Percentiles rank a stretch among this genome's conserved stretches.
phyloP scores from a whole-genome alignment of 108 stramenopile genomes.

The Schizochytrium sp. region DNA sequence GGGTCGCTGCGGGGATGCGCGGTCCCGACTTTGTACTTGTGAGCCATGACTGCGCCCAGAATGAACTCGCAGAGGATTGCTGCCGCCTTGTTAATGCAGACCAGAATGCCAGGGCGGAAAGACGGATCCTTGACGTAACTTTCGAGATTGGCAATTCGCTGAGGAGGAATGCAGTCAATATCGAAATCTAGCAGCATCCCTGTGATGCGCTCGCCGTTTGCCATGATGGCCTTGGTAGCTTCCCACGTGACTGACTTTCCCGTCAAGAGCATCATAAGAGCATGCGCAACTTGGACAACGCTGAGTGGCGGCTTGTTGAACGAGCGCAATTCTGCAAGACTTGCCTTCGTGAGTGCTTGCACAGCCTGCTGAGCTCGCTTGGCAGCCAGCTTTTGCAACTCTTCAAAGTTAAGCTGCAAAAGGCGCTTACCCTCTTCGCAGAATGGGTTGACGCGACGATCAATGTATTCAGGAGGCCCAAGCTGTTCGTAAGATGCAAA shows the following conservation, averaged over 20 bases:
- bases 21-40: neutral
- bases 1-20: slow-evolving; percentile 18
- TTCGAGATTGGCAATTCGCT: slow-evolving; percentile 22
- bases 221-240: neutral
- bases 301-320: slow-evolving; percentile 22
- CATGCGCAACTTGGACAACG: slow-evolving; percentile 25
- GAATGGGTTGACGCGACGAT: neutral
- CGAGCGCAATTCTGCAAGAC: slow-evolving; percentile 23
- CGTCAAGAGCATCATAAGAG: slow-evolving; percentile 28
- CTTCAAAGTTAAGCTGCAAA: neutral
- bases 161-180: slow-evolving; percentile 1
- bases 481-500: neutral
- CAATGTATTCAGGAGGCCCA: neutral
- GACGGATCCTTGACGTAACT: slow-evolving; percentile 12
- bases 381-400: neutral
- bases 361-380: slow-evolving; percentile 3
- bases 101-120: slow-evolving; percentile 17
- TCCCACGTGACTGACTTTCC: slow-evolving; percentile 19
- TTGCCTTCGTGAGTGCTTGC: slow-evolving; percentile 19
- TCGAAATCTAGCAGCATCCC: slow-evolving; percentile 24
- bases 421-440: neutral
- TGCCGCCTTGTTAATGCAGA: slow-evolving; percentile 12
- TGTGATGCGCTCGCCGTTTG: slow-evolving; percentile 6
- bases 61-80: slow-evolving; percentile 27
- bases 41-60: slow-evolving; percentile 21